These are phyloP conservation scores for Teunomyces tritomae DNA, from an alignment of 805 yeast species.

Conservation along the genomic window DNA sequence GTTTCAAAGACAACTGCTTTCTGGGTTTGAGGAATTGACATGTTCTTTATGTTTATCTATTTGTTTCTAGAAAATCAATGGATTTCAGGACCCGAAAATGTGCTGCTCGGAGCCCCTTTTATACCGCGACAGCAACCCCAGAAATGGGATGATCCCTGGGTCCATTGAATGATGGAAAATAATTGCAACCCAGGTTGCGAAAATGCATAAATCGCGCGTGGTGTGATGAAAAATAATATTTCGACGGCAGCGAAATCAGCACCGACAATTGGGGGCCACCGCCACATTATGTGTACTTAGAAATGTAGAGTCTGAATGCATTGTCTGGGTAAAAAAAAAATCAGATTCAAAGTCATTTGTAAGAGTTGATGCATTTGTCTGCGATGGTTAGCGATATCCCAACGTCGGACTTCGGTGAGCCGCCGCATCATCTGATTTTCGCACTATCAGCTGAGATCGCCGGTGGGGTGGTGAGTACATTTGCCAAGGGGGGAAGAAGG, in stretches of 20 bases:
- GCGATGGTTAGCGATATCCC: neutral
- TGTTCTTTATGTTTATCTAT: neutral
- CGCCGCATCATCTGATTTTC: constrained; percentile 3
- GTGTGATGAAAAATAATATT: neutral
- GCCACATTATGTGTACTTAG: too few species aligned
- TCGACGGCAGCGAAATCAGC: neutral
- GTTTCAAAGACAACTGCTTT: constrained; percentile 43
- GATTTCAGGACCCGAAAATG: neutral
- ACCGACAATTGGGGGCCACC: too few species aligned
- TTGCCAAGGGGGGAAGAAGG: neutral
- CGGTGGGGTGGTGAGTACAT: constrained; percentile 3
- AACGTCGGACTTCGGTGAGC: neutral
- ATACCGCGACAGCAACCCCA: neutral
- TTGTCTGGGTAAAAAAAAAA: neutral
- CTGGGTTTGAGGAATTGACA: constrained; percentile 36
- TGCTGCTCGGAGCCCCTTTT: neutral
- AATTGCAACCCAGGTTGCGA: neutral
- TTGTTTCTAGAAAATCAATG: neutral
- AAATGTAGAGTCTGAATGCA: too few species aligned
- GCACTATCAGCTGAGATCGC: constrained; percentile 3
- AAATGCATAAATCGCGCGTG: neutral
- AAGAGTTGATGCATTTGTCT: neutral
- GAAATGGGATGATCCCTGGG: neutral
- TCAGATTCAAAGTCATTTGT: neutral
- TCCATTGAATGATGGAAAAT: constrained; percentile 2